These are phyloP conservation scores for Luzula sylvatica DNA, from an alignment of 176 grass and related monocot genomes.

Conservation along the genomic window DNA sequence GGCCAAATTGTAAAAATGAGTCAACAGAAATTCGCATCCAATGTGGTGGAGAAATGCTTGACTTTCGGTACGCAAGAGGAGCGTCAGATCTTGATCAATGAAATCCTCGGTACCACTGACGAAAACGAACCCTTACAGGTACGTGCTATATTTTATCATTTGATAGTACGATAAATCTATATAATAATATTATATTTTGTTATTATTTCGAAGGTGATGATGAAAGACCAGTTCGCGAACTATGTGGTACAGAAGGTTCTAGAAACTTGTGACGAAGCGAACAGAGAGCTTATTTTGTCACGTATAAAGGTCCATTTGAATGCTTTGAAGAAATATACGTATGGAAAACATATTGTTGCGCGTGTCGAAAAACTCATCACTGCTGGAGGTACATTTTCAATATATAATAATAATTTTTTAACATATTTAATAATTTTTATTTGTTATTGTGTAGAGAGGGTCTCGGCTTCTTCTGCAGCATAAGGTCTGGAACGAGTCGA, in stretches of 20 bases:
- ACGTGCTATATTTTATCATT: slow-evolving; percentile 1
- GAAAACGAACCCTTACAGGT: slow-evolving; percentile 98
- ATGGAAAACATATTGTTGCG: slow-evolving; percentile 91
- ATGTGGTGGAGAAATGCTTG: slow-evolving; percentile 95
- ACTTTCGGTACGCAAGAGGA: slow-evolving; percentile 56
- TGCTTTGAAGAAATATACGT: slow-evolving; percentile 88
- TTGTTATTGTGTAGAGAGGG: slow-evolving; percentile 23
- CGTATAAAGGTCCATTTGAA: slow-evolving; percentile 98
- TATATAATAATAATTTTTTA: neutral
- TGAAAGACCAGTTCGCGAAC: slow-evolving; percentile 99
- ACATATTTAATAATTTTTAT: neutral
- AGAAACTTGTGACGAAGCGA: slow-evolving; percentile 84
- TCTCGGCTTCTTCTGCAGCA: slow-evolving; percentile 47
- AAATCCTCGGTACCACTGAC: slow-evolving; percentile 91
- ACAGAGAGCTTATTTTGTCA: slow-evolving; percentile 80
- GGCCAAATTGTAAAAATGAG: slow-evolving; percentile 98
- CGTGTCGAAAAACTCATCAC: slow-evolving; percentile 95
- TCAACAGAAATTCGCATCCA: slow-evolving; percentile 95
- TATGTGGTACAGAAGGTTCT: slow-evolving; percentile 98
- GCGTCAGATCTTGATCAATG: slow-evolving; percentile 79
- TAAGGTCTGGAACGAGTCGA: slow-evolving; percentile 25
- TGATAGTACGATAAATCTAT: neutral
- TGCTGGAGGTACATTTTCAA: slow-evolving; percentile 50
- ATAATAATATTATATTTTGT: neutral
- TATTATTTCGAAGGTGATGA: slow-evolving; percentile 55